These are phyloP conservation scores for Sextonia rubra DNA, from an alignment of 164 flowering plant genomes.

Conservation along the genomic window DNA sequence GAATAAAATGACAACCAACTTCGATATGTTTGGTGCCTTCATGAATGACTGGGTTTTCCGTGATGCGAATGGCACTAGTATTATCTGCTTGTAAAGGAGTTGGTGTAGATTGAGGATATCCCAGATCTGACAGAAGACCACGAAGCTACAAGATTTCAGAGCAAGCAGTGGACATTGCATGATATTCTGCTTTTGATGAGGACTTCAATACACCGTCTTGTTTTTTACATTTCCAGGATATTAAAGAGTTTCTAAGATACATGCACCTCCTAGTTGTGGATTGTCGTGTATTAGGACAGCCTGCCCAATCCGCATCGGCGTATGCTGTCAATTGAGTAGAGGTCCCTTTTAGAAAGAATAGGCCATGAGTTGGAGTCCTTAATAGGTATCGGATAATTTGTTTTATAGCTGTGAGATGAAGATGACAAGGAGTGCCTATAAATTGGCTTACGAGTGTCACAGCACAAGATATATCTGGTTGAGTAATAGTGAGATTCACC, in stretches of 20 bases:
- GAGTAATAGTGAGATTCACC: background rate
- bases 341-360: too few species aligned
- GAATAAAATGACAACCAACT: too few species aligned
- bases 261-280: too few species aligned
- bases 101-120: background rate
- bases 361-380: background rate
- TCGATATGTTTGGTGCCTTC: too few species aligned
- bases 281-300: too few species aligned
- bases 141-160: background rate
- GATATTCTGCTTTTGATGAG: too few species aligned
- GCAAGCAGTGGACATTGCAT: background rate
- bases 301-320: too few species aligned
- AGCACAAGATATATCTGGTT: background rate
- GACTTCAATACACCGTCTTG: too few species aligned
- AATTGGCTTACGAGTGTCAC: background rate
- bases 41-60: too few species aligned
- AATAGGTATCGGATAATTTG: background rate
- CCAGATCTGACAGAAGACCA: background rate
- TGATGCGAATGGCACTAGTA: background rate
- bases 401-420: background rate
- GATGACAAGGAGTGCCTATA: background rate
- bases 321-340: too few species aligned
- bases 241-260: too few species aligned
- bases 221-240: too few species aligned
- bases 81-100: background rate